phyloP scores from a whole-genome alignment of 805 yeast species.

The Kodamaea laetipori region DNA sequence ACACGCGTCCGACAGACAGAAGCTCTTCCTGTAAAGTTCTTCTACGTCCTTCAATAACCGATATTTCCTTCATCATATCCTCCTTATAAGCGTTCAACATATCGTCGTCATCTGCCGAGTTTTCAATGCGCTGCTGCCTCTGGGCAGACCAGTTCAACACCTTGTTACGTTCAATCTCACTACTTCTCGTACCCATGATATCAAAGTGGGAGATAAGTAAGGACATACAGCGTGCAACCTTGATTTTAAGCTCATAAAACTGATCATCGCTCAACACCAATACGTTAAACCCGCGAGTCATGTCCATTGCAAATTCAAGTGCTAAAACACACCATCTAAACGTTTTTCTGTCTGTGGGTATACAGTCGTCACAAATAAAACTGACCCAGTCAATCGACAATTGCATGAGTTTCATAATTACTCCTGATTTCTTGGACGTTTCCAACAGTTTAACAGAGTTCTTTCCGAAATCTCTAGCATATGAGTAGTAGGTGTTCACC shows the following conservation, averaged over 20 bases:
- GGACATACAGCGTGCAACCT: slow-evolving; percentile 94
- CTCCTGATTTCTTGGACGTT: slow-evolving; percentile 61
- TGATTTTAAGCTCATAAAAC: slow-evolving; percentile 67
- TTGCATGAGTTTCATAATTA: slow-evolving; percentile 71
- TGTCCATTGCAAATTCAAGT: slow-evolving; percentile 91
- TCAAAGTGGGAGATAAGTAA: slow-evolving; percentile 92
- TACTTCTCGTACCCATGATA: slow-evolving; percentile 96
- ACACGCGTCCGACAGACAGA: slow-evolving; percentile 74
- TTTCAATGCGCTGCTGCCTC: slow-evolving; percentile 52
- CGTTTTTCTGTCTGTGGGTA: slow-evolving; percentile 86
- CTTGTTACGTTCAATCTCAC: slow-evolving; percentile 60
- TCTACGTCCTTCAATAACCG: slow-evolving; percentile 61
- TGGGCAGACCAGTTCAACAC: slow-evolving; percentile 55
- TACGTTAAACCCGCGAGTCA: slow-evolving; percentile 88
- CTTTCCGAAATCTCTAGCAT: slow-evolving; percentile 79
- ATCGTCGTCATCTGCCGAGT: slow-evolving; percentile 42
- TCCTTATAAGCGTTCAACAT: slow-evolving; percentile 56
- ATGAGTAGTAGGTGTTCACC: slow-evolving; percentile 70
- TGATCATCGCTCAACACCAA: slow-evolving; percentile 76
- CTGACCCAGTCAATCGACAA: slow-evolving; percentile 88
- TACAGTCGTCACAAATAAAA: slow-evolving; percentile 91
- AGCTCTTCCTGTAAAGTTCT: slow-evolving; percentile 42
- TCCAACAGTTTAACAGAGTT: slow-evolving; percentile 68
- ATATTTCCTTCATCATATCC: slow-evolving; percentile 67
- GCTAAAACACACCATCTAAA: slow-evolving; percentile 97